Percentiles rank a stretch among this genome's conserved stretches.
phyloP scores from a whole-genome alignment of 2,329 filamentous ascomycete species.

The Aspergillus floridensis region DNA sequence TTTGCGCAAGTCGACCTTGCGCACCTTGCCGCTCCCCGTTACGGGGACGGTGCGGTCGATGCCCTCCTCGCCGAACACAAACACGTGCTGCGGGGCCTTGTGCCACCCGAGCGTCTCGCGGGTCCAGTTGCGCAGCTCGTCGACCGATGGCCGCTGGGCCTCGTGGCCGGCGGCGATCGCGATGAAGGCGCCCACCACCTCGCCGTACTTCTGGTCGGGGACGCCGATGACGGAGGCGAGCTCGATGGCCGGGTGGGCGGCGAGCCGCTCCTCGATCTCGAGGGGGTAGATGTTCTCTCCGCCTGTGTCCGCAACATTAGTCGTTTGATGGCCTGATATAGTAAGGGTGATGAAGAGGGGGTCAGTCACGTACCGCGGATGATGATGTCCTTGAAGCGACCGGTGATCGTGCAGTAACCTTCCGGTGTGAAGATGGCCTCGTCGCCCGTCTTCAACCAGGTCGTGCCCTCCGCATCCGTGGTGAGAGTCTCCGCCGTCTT shows the following conservation, averaged over 20 bases:
- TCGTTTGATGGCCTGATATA: too few relatives aligned
- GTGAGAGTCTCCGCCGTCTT: slow-evolving; percentile 72
- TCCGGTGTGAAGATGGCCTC: slow-evolving; percentile 53
- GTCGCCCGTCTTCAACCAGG: slow-evolving; percentile 67
- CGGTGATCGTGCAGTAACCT: slow-evolving; percentile 71
- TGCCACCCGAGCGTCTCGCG: slow-evolving; percentile 61
- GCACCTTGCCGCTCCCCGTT: slow-evolving; percentile 70
- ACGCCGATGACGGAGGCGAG: slow-evolving; percentile 69
- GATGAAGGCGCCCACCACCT: slow-evolving; percentile 67
- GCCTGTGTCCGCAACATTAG: slow-evolving; percentile 39
- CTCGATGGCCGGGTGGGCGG: slow-evolving; percentile 60
- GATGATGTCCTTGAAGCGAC: slow-evolving; percentile 76
- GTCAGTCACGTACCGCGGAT: slow-evolving; percentile 55
- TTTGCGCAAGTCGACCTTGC: slow-evolving; percentile 58
- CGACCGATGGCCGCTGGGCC: slow-evolving; percentile 45
- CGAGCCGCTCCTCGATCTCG: slow-evolving; percentile 72
- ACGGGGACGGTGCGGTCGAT: slow-evolving; percentile 56
- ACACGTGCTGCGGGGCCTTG: slow-evolving; percentile 70
- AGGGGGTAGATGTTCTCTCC: slow-evolving; percentile 73
- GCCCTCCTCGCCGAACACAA: slow-evolving; percentile 67
- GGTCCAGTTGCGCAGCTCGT: slow-evolving; percentile 63
- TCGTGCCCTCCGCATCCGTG: slow-evolving; percentile 56
- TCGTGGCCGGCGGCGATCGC: slow-evolving; percentile 27
- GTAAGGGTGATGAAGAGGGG: not conserved
- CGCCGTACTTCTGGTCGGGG: slow-evolving; percentile 68